Evolutionary conservation across 805 yeast species (phyloP), one percentile per base, ranked within the genome.

Genomic region (Saccharomycopsis amapae): DNA sequence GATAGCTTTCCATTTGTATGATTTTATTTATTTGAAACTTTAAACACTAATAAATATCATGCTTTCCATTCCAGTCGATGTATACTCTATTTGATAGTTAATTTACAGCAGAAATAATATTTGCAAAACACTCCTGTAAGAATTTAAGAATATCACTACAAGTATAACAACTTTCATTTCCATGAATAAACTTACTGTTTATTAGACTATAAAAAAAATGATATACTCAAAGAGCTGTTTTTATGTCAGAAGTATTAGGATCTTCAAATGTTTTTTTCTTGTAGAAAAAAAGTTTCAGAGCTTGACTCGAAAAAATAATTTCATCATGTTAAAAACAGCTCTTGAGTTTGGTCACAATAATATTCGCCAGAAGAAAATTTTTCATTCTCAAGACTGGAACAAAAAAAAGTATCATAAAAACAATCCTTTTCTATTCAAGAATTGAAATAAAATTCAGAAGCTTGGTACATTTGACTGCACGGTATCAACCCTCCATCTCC

Each of bases 301-400:
- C 53, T 50, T 50, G 53, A 50, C 53, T 50, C 53, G 44, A 50
- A 47, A 49, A 26, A 44, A 44, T 44, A 50, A 12, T 50, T 41
- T 50, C 53, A 50, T 50, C 53, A 50, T 49, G 17, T 40, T 9
- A 49, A 46, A 40, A 15, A 42, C 6, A 31, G 26, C 18, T n/a
- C n/a, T n/a, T 19, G 5, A 22, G 15, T 13, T 31, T 13, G 35
- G 6, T 9, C 6, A 31, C 7, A 13, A 9, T 7, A 31, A 7
- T 31, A 31, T 5, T 7, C 12, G 15, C 5, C 7, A 31, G 5
- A 7, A 31, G 18, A 31, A 7, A n/a, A 12, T 26, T 26, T 26
- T 26, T 26, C 30, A 7, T 26, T 12, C 12, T 26, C 30, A 26
- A n/a, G n/a, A n/a, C n/a, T n/a, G n/a, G n/a, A n/a, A n/a, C n/a